Conservation (phyloP, 805 yeast species). For the Candida michaelii region DNA sequence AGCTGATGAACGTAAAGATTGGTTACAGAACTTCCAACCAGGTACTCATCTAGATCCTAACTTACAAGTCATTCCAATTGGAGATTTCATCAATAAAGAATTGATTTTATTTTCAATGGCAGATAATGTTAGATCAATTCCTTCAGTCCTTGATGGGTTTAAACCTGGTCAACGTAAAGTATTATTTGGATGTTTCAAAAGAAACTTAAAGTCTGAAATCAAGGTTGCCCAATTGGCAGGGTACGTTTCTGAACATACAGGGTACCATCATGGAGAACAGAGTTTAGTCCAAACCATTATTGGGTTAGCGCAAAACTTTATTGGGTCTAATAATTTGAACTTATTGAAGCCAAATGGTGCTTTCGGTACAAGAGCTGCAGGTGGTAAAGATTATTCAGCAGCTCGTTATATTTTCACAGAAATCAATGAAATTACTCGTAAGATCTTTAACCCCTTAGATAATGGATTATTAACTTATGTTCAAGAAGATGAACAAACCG, state of each 20-base stretch:
- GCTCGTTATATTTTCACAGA: conserved; percentile 94
- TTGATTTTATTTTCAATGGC: conserved; percentile 94
- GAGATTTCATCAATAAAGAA: conserved; percentile 93
- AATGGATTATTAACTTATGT: conserved; percentile 74
- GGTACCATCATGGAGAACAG: conserved; percentile 93
- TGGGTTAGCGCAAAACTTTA: conserved; percentile 91
- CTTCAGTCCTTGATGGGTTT: conserved; percentile 89
- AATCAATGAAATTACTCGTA: conserved; percentile 70
- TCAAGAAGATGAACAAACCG: conserved; percentile 90
- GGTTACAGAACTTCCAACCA: conserved; percentile 88
- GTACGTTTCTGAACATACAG: conserved; percentile 83
- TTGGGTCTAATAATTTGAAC: conserved; percentile 89
- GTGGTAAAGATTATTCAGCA: conserved; percentile 99
- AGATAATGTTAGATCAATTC: conserved; percentile 92
- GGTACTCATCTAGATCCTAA: conserved; percentile 90
- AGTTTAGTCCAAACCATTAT: conserved; percentile 87
- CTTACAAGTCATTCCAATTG: conserved; percentile 74
- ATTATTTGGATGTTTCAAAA: conserved; percentile 80
- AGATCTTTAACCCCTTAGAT: conserved; percentile 76
- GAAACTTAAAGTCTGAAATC: conserved; percentile 72
- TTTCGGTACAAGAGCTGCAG: conserved; percentile 93
- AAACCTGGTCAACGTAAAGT: conserved; percentile 98
- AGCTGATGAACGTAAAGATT: conserved; percentile 96
- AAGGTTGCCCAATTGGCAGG: conserved; percentile 92
- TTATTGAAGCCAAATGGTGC: conserved; percentile 87